These are phyloP conservation scores for Aechmea fasciata DNA, from an alignment of 176 grass and related monocot species.

Conservation along the genomic window DNA sequence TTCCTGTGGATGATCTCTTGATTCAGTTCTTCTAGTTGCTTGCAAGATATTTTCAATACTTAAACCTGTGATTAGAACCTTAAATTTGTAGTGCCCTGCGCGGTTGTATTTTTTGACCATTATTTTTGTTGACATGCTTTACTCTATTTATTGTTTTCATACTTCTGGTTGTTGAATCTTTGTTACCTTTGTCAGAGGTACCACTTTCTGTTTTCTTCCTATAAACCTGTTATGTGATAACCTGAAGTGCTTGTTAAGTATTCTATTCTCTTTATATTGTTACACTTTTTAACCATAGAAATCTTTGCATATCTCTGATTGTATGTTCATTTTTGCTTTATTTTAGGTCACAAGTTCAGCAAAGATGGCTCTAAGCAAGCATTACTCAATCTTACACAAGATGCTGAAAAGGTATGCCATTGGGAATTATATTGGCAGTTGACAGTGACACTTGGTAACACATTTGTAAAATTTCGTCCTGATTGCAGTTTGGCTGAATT, in stretches of 20 bases:
- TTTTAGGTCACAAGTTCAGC: constrained; percentile 83
- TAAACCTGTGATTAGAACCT: neutral
- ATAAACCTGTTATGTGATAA: no score
- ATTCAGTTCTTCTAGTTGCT: neutral
- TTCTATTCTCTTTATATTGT: neutral
- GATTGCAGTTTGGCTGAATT: neutral
- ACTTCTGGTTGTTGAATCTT: neutral
- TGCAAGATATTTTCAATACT: neutral
- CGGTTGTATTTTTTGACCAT: neutral
- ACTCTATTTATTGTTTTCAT: neutral
- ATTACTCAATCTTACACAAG: constrained; percentile 87
- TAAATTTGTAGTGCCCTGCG: neutral
- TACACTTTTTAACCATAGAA: neutral
- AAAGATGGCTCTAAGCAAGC: constrained; percentile 88
- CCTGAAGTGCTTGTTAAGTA: no score
- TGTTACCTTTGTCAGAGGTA: no score
- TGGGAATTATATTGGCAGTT: constrained; percentile 11
- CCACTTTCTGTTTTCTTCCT: no score
- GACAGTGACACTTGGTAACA: constrained; percentile 8
- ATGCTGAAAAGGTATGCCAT: constrained; percentile 67
- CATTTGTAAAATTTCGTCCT: constrained; percentile 1
- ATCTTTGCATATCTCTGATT: constrained; percentile 18
- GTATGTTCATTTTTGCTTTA: neutral
- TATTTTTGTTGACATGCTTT: neutral
- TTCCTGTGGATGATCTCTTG: neutral